A percentile compares a stretch with the other conserved stretches of the same genome.
phyloP scores from a whole-genome alignment of 768 basidiomycete species.

The Amanita thiersii region DNA sequence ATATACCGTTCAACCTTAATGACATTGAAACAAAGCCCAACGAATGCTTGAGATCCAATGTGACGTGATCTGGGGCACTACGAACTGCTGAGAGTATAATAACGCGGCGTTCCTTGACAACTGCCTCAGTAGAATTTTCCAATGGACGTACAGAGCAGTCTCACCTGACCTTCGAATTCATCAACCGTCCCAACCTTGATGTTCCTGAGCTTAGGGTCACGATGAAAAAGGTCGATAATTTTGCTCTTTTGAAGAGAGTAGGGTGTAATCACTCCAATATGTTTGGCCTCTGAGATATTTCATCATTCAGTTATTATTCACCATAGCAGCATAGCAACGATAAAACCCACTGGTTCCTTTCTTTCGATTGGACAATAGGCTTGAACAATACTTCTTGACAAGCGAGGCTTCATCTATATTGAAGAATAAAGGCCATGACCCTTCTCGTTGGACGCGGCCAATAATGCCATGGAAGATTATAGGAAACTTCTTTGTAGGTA shows the following conservation, averaged over 20 bases:
- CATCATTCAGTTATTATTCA: neutral
- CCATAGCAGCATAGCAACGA: too few relatives aligned
- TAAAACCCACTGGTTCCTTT: constrained; percentile 29
- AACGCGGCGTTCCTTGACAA: constrained; percentile 42
- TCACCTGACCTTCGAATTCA: constrained; percentile 61
- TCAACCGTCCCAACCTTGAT: constrained; percentile 63
- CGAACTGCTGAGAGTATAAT: constrained; percentile 54
- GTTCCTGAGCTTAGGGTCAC: constrained; percentile 21
- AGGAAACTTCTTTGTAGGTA: constrained; percentile 39
- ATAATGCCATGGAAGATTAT: constrained; percentile 47
- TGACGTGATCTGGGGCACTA: constrained; percentile 44
- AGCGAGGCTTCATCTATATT: constrained; percentile 46
- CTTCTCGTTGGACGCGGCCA: constrained; percentile 49
- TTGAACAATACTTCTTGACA: constrained; percentile 39
- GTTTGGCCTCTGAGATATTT: constrained; percentile 17
- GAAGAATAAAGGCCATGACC: constrained; percentile 55
- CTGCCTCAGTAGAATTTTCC: constrained; percentile 19
- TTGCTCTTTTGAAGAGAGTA: constrained; percentile 57
- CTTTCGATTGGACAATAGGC: constrained; percentile 26
- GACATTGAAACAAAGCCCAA: constrained; percentile 53
- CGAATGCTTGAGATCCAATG: constrained; percentile 47
- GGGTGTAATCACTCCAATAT: constrained; percentile 67
- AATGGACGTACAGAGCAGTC: constrained; percentile 15
- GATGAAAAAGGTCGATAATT: constrained; percentile 30
- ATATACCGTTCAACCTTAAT: constrained; percentile 49